Percentiles rank a stretch among this genome's conserved stretches.
phyloP scores from a whole-genome alignment of 352 stramenopile species.

The Albugo candida region DNA sequence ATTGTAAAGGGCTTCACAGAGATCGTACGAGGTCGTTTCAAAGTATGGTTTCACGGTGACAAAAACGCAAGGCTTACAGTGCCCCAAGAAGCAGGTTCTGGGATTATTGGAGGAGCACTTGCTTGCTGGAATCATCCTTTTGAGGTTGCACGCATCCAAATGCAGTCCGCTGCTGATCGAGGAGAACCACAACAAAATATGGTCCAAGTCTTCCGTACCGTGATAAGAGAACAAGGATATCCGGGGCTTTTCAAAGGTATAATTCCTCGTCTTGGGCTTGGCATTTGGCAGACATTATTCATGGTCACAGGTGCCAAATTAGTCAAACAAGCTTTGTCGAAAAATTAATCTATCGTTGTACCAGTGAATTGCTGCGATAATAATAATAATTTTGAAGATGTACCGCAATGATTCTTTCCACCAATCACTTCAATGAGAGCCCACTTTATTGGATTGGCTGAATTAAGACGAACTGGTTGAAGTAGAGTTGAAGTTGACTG shows the following conservation, averaged over 20 bases:
- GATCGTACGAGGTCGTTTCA: constrained; percentile 68
- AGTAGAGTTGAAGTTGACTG: too few relatives aligned
- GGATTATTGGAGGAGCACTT: constrained; percentile 71
- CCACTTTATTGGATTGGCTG: too few relatives aligned
- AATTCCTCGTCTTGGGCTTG: constrained; percentile 64
- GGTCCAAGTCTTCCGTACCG: constrained; percentile 73
- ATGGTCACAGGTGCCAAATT: constrained; percentile 86
- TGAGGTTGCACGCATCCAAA: constrained; percentile 82
- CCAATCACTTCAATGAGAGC: too few relatives aligned
- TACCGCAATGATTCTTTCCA: too few relatives aligned
- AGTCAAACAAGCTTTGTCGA: constrained; percentile 17
- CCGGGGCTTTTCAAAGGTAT: constrained; percentile 81
- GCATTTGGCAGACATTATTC: constrained; percentile 84
- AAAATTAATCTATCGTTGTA: too few relatives aligned
- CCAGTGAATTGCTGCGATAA: too few relatives aligned
- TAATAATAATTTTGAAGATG: too few relatives aligned
- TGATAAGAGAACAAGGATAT: constrained; percentile 69
- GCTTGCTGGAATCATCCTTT: constrained; percentile 87
- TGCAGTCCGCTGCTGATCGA: constrained; percentile 77
- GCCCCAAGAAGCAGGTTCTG: constrained; percentile 62
- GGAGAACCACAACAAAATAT: constrained; percentile 82
- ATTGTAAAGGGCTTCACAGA: constrained; percentile 64
- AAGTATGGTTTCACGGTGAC: constrained; percentile 68
- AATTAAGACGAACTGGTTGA: too few relatives aligned
- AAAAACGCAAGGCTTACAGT: constrained; percentile 76